Evolutionary conservation across 768 basidiomycete species (phyloP).

Genomic region (Hericium alpestre): DNA sequence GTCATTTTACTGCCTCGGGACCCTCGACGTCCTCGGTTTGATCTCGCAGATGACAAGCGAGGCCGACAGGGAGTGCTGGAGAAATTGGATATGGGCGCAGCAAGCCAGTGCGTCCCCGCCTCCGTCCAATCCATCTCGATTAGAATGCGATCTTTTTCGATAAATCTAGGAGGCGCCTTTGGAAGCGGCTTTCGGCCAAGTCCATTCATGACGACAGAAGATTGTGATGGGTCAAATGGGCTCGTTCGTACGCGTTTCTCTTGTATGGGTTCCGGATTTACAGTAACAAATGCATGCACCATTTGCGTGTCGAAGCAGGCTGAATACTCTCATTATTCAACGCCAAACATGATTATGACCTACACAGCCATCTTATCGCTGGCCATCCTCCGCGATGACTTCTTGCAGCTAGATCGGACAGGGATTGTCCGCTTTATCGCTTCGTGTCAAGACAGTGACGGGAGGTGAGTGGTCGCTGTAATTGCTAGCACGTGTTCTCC

Average conservation of each 20-base stretch:
- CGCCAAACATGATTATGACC: constrained; percentile 84
- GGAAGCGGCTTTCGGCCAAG: constrained; percentile 70
- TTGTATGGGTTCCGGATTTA: not conserved
- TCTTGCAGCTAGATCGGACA: constrained; percentile 53
- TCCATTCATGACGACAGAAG: constrained; percentile 48
- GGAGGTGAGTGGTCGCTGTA: constrained; percentile 51
- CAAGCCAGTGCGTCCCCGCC: constrained; percentile 43
- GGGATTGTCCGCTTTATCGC: constrained; percentile 61
- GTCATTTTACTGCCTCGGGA: constrained; percentile 81
- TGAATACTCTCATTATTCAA: constrained; percentile 42
- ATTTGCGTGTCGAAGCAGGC: constrained; percentile 13
- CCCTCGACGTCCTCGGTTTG: constrained; percentile 63
- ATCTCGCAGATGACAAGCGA: constrained; percentile 35
- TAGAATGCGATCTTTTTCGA: not conserved
- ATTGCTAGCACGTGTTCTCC: constrained; percentile 1
- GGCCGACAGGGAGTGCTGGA: constrained; percentile 53
- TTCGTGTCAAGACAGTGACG: constrained; percentile 68
- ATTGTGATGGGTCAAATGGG: constrained; percentile 10
- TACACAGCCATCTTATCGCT: constrained; percentile 84
- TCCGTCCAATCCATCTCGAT: not conserved
- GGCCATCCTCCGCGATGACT: constrained; percentile 80
- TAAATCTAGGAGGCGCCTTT: constrained; percentile 37
- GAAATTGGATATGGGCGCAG: constrained; percentile 84
- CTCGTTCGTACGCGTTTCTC: constrained; percentile 11
- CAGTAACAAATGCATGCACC: not conserved